Evolutionary conservation across 1,284 basidiomycete species (phyloP).

Genomic region (Cystobasidium slooffiae): DNA sequence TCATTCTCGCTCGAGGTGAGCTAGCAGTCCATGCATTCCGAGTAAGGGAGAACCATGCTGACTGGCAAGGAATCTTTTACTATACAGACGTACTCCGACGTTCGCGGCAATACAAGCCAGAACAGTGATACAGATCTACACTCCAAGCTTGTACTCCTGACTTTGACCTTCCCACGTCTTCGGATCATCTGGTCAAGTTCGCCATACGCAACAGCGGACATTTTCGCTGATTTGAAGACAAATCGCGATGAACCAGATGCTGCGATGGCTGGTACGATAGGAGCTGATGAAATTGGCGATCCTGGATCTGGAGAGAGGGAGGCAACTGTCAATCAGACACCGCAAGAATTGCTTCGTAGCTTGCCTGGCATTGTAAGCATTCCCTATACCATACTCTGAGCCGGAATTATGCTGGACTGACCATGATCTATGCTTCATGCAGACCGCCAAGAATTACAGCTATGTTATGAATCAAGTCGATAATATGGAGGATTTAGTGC

Average conservation of each 20-base stretch:
- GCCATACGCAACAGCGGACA: constrained; percentile 86
- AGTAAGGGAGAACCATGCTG: neutral
- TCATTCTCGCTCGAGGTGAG: constrained; percentile 78
- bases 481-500: constrained; percentile 75
- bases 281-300: constrained; percentile 64
- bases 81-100: constrained; percentile 49
- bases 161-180: constrained; percentile 84
- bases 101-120: constrained; percentile 36
- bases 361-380: constrained; percentile 62
- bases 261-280: constrained; percentile 72
- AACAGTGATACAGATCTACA: constrained; percentile 58
- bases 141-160: constrained; percentile 86
- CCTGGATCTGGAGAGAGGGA: constrained; percentile 69
- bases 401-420: constrained; percentile 57
- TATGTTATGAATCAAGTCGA: constrained; percentile 80
- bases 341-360: constrained; percentile 73
- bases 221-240: constrained; percentile 90
- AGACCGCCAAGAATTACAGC: constrained; percentile 77
- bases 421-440: constrained; percentile 60
- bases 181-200: constrained; percentile 97
- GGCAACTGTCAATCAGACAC: constrained; percentile 65
- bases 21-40: neutral
- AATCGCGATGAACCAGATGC: constrained; percentile 82
- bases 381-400: constrained; percentile 57
- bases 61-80: neutral